Evolutionary conservation across 768 basidiomycete genomes (phyloP), one percentile per base, ranked within the genome.

Genomic region (Calvatia gigantea): DNA sequence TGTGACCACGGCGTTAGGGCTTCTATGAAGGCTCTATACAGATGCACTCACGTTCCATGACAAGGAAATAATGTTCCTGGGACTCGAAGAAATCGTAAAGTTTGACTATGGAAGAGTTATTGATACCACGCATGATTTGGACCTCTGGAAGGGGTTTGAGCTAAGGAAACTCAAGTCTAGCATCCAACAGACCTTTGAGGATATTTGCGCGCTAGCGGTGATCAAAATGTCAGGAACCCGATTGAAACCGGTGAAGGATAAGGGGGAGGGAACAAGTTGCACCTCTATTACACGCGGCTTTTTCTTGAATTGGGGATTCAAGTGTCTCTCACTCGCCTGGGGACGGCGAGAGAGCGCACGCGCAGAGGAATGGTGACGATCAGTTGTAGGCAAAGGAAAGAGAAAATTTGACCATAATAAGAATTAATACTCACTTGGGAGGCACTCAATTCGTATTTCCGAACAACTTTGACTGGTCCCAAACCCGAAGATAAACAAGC

Each of bases 271-370:
- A 60, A 57, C 49, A 69, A 67, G 74, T 68, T 73, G 79, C 83
- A 97, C 95, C 95, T 97, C 95, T 81, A 92, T 96, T 69, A 89
- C 89, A 80, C 94, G 91, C 79, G 95, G 92, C 78, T 89, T 92
- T 78, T 94, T 94, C 80, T 95, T 95, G 79, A 96, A 95, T 70
- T 91, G 85, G 58, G 86, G 80, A 72, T 94, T 95, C 69, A 98
- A 78, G 74, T 96, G 92, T 73, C 91, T 96, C 69, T 94, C 89
- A 67, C 91, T 90, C 65, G 86, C 87, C 93, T 96, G 70, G 59
- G 42, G 54, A 61, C 59, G 59, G 54, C 54, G 59, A 47, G 62
- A 60, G 58, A 58, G 69, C 70, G 72, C 73, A n/a, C n/a, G 73
- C 69, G 70, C 62, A 69, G 65, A 58, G 63, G 66, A 62, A 61